phyloP scores from a whole-genome alignment of 306 rosid genomes.

The Senna tora region DNA sequence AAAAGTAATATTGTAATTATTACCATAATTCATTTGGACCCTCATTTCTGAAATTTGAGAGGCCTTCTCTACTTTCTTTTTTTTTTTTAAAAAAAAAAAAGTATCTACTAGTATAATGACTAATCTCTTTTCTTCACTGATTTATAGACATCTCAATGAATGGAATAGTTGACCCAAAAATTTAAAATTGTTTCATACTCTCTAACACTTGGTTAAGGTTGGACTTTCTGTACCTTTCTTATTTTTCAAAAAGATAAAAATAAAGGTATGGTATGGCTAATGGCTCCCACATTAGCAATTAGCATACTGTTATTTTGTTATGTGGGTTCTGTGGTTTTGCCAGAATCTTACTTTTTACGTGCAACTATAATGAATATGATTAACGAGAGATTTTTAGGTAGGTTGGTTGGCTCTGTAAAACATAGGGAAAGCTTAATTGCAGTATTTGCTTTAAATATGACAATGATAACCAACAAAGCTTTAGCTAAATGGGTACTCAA shows the following conservation, averaged over 20 bases:
- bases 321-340: conserved; percentile 36
- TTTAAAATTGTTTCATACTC: too few species aligned
- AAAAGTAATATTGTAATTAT: conserved; percentile 44
- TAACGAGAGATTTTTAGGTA: neutral
- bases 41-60: conserved; percentile 30
- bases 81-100: neutral
- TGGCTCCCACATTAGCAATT: conserved; percentile 37
- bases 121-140: too few species aligned
- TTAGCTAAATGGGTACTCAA: too few species aligned
- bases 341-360: neutral
- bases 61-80: neutral
- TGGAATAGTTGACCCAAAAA: too few species aligned
- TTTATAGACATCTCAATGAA: too few species aligned
- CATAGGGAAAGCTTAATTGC: too few species aligned
- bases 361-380: conserved; percentile 1
- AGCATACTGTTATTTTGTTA: conserved; percentile 34
- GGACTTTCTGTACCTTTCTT: too few species aligned
- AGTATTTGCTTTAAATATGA: too few species aligned
- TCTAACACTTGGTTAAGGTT: too few species aligned
- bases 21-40: conserved; percentile 47
- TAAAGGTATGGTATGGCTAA: conserved; percentile 5
- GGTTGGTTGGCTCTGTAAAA: too few species aligned
- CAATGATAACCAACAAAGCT: too few species aligned
- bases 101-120: too few species aligned
- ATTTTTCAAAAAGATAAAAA: neutral